Base-by-base conservation (phyloP, 2,329 filamentous ascomycete species). In the Cryphonectria nitschkei region DNA sequence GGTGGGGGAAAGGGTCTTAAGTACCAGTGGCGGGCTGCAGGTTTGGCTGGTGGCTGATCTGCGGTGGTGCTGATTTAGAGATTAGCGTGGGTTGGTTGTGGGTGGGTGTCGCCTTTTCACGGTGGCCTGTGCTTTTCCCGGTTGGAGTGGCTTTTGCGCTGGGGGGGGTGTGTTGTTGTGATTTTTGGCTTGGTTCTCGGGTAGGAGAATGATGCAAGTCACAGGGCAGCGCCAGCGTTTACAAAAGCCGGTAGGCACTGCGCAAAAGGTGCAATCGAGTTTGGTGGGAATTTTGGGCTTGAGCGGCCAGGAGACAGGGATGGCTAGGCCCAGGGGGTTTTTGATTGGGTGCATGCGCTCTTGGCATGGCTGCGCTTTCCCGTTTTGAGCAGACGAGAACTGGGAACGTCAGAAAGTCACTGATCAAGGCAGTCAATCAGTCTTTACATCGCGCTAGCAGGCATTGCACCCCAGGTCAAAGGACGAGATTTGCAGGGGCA, bases 1-100 rank as follows among this genome's bases (percentile, higher is more conserved):
- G 76, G 82, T 82, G 81, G 84, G 84, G 84, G 83, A 81, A 78
- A 76, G 74, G 75, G 76, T 75, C 80, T 82, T 82, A 82, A 79
- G 78, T 81, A 81, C 76, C 77, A 64, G 61, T 64, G 61, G 61
- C 74, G 67, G 74, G 72, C 65, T 68, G 63, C 68, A 68, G 69
- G 71, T 70, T 43, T 76, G 74, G 76, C 75, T 78, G 76, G 74
- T 75, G 79, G 79, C 79, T 81, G 80, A 81, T 81, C 68, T 79
- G 75, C 54, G 39, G 39, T n/a, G n/a, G 39, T 29, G 39, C 66
- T 68, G 66, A 68, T 68, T 68, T 34, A 29, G 61, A 37, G 37
- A 26, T 26, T 64, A 64, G 61, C 61, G 61, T 43, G 22, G 37
- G 58, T 61, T 6, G 58, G 39, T 26, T 26, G 61, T 63, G 58